Evolutionary conservation across 495 filamentous ascomycete species (phyloP), one percentile per base, ranked within the genome.

Genomic region (Trichoderma gamsii): DNA sequence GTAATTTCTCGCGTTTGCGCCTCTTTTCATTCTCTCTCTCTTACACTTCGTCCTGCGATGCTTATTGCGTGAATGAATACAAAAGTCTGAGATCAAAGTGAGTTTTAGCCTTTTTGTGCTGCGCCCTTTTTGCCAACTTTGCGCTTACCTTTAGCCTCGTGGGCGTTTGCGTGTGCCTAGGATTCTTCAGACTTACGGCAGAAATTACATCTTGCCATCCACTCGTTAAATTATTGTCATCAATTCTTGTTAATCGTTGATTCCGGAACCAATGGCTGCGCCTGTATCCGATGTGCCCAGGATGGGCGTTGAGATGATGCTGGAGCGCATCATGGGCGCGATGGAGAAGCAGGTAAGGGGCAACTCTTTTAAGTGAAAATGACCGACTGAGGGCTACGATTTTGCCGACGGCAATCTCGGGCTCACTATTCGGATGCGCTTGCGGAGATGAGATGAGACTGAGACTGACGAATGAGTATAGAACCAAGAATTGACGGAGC

Each of bases 341-440:
- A 61, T 61, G 56, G 56, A 61, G 56, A 61, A 61, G 25, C 56
- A 61, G 56, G 56, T 61, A 32, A 61, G 56, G 56, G 56, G 16
- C 2, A 2, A 29, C 29, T 2, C 13, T 32, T 4, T 23, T 61
- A 23, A 25, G 16, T 32, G 56, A 13, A 29, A 27, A 27, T 25
- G 29, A 29, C 7, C 44, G 44, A 12, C 15, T 11, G 51, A 21
- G 51, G 51, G 56, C 27, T 13, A 25, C 25, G 23, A 18, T 3
- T 6, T 61, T 61, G 56, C 56, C 25, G 25, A 25, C 27, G 56
- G 56, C 56, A 61, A 61, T 32, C 56, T 15, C 56, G 27, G 56
- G 25, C 25, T 13, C 25, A 56, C 35, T 3, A 18, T 1, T 3
- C 1, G 13, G 56, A 61, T 61, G 56, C 25, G 7, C 35, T 13